Base-by-base conservation (phyloP, 192 early-diverging fungal species). In the Podila epicladia region DNA sequence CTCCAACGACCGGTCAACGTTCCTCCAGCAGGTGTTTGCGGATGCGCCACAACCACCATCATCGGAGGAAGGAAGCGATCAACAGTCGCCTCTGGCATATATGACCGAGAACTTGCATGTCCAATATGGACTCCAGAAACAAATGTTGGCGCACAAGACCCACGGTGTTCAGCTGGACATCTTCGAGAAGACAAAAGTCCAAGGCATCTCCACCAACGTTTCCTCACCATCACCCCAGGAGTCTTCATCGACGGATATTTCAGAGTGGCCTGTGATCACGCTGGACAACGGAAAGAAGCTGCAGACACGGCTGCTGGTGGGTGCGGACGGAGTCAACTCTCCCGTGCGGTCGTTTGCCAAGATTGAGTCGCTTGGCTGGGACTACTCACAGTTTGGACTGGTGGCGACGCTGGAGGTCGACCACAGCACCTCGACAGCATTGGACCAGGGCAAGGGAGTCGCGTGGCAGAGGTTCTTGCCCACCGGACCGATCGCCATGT, bases 381-480 rank as follows among this genome's bases (percentile, higher is more conserved):
- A 96, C 71, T 99, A 99, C 71, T 79, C 84, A 38, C 91, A 95
- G 41, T 90, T 92, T 57, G 97, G 95, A 32, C 75, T 99, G 22
- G 97, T 98, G 0, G 96, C 94, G 9, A 97, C 95, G 15, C 71
- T 99, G 29, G 75, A 93, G 55, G 49, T 96, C 19, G 88, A 92
- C 62, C 65, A 58, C 2, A 90, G 94, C 73, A 80, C 88, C 28
- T 93, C 95, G 0, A 80, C 77, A n/a, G 77, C 71, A 20, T 67
- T 71, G 22, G 59, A 62, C 37, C 65, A 80, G 15, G 77, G 77
- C 15, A 65, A 55, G 33, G 77, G 77, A 37, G 65, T 80, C 3
- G 96, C 96, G 6, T 99, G 93, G 91, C 96, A 99, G 86, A 87
- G 97, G 62, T 99, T 98, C 74, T 86, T 99, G 41, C 97, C 97